Evolutionary conservation across 495 filamentous ascomycete species (phyloP).

Genomic region (Aspergillus biplanus): DNA sequence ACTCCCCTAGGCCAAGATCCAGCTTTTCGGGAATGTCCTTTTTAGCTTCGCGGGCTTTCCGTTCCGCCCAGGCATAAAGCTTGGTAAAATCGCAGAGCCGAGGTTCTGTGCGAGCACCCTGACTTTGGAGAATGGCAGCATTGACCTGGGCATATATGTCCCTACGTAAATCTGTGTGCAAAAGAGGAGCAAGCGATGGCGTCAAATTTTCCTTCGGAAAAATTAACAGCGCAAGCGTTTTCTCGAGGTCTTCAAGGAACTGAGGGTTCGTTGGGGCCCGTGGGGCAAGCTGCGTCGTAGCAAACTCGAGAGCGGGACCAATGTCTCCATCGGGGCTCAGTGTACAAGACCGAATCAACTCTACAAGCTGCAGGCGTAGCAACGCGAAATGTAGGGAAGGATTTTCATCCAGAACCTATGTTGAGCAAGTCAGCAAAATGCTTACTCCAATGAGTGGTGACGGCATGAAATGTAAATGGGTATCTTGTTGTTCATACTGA

Average conservation of each 20-base stretch:
- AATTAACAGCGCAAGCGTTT: constrained; percentile 89
- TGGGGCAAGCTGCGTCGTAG: constrained; percentile 82
- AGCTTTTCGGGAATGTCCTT: constrained; percentile 74
- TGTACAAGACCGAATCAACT: constrained; percentile 82
- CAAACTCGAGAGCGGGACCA: constrained; percentile 81
- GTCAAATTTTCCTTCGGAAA: constrained; percentile 78
- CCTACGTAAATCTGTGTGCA: constrained; percentile 80
- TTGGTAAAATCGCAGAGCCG: constrained; percentile 77
- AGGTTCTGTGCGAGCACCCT: constrained; percentile 74
- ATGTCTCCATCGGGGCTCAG: constrained; percentile 70
- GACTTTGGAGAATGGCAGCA: constrained; percentile 75
- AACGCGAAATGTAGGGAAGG: constrained; percentile 87
- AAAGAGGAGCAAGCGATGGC: constrained; percentile 72
- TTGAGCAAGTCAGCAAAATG: constrained; percentile 35
- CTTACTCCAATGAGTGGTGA: constrained; percentile 20
- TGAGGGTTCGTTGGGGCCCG: constrained; percentile 78
- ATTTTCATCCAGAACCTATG: constrained; percentile 84
- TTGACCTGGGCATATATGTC: constrained; percentile 82
- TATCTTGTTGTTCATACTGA: constrained; percentile 79
- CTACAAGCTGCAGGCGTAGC: constrained; percentile 87
- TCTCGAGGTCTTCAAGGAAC: constrained; percentile 87
- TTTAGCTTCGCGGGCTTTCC: constrained; percentile 70
- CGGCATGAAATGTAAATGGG: constrained; percentile 17
- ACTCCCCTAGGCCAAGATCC: constrained; percentile 67
- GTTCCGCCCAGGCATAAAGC: constrained; percentile 84